Evolutionary conservation across 2,329 filamentous ascomycete species (phyloP).

Genomic region (Arachnopeziza araneosa): DNA sequence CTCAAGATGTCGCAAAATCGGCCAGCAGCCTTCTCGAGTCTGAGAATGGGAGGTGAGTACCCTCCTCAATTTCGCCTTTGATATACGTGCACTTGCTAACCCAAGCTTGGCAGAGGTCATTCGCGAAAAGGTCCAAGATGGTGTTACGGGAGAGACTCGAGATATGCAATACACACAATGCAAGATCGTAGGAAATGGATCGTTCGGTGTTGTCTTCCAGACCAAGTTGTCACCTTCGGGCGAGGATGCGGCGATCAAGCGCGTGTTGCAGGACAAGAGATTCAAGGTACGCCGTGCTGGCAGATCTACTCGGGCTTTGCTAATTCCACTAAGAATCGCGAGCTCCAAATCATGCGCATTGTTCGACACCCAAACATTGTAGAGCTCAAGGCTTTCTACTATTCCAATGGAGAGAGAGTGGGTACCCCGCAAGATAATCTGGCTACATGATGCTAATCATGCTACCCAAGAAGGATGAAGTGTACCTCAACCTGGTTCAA

Average conservation of each 20-base stretch:
- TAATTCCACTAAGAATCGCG: constrained; percentile 70
- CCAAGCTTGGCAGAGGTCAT: constrained; percentile 70
- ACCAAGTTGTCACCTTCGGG: constrained; percentile 97
- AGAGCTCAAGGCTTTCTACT: constrained; percentile 98
- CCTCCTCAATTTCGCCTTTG: constrained; percentile 1
- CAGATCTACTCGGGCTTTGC: constrained; percentile 4
- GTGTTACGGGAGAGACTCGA: constrained; percentile 90
- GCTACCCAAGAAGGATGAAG: constrained; percentile 79
- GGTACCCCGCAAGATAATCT: constrained; percentile 33
- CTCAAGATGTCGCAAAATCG: constrained; percentile 78
- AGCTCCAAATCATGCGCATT: constrained; percentile 99
- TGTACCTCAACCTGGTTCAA: constrained; percentile 96
- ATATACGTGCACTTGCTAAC: constrained; percentile 21
- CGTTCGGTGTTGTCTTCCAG: constrained; percentile 97
- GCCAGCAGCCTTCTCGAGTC: constrained; percentile 77
- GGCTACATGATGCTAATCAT: constrained; percentile 10
- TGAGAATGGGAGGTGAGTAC: constrained; percentile 92
- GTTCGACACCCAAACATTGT: constrained; percentile 98
- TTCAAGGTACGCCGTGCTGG: constrained; percentile 73
- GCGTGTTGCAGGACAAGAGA: constrained; percentile 96
- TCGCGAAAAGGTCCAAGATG: constrained; percentile 98
- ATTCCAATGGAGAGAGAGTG: constrained; percentile 97
- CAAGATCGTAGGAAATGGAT: constrained; percentile 99
- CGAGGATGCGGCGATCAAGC: constrained; percentile 98
- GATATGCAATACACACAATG: constrained; percentile 98